Base-by-base conservation (phyloP, 108 stramenopile genomes). In the Mayamaea pseudoterrestris region DNA sequence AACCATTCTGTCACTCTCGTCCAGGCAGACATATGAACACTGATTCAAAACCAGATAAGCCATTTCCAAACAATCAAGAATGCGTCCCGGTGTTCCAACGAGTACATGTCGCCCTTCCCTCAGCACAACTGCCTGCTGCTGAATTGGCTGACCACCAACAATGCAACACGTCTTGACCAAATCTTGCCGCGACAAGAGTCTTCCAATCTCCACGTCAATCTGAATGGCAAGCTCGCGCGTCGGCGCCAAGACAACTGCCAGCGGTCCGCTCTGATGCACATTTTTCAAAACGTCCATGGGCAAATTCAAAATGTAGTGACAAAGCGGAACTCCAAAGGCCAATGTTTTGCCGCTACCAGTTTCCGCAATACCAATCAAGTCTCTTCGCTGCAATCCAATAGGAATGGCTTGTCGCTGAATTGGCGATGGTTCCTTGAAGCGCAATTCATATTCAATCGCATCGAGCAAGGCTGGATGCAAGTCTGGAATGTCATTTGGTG, bases 331-430 rank as follows among this genome's bases (percentile, higher is more conserved):
- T 28, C 88, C 84, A 73, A 95, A 98, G 2, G 62, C 63, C 35
- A 65, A 63, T 36, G 63, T 65, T 30, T 68, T 69, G 20, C 98
- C 98, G 29, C 71, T 75, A 30, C 69, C 98, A 1, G 98, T 99
- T 46, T 97, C 96, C 9, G 98, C 98, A 44, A 96, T 90, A 16
- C 95, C 98, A 40, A 99, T 95, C 71, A 99, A 66, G 60, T 99
- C 98, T 3, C 98, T 47, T 0, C 83, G 61, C 51, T 93, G 84
- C 61, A 99, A 61, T 3, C 95, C 91, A 30, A 93, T 80, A 9
- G 98, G 96, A 35, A 97, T 93, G 1, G 95, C 88, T 54, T 91
- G 90, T 50, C 93, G 53, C 62, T 99, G 98, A 60, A 99, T 97
- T 2, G 98, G 93, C 22, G 80, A 79, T 3, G 98, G 98, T 50